A percentile compares a stretch with the other conserved stretches of the same genome.
Evolutionary conservation across 2,329 filamentous ascomycete species (phyloP).

Genomic region (Penicillium paneum): DNA sequence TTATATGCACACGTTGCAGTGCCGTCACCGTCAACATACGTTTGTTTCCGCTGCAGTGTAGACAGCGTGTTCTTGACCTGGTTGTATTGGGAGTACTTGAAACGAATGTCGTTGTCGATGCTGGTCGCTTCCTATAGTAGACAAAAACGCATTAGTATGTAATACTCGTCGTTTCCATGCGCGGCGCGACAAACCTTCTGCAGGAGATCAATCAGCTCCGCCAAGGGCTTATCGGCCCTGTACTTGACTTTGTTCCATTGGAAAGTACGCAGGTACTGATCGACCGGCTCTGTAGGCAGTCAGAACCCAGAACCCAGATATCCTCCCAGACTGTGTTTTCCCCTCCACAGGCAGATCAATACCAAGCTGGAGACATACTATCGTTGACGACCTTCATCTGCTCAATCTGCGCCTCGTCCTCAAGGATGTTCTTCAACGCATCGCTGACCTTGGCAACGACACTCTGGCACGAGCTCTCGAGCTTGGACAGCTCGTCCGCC

Average conservation of each 20-base stretch:
- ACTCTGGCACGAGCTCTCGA: conserved; percentile 72
- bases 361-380: conserved; percentile 56
- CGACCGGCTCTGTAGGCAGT: conserved; percentile 72
- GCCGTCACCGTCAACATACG: conserved; percentile 52
- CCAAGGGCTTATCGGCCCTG: conserved; percentile 82
- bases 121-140: conserved; percentile 71
- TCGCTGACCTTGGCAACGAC: conserved; percentile 88
- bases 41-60: conserved; percentile 79
- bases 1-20: neutral
- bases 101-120: conserved; percentile 93
- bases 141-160: neutral
- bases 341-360: neutral
- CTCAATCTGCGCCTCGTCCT: conserved; percentile 76
- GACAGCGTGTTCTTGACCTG: conserved; percentile 80
- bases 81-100: conserved; percentile 93
- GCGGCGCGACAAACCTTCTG: conserved; percentile 66
- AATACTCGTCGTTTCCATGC: no score
- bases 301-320: neutral
- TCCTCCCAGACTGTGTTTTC: conserved; percentile 4
- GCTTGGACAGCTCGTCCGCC: conserved; percentile 89
- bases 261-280: conserved; percentile 85
- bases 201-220: conserved; percentile 79
- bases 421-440: conserved; percentile 75
- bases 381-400: conserved; percentile 93
- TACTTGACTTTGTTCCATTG: conserved; percentile 98